Evolutionary conservation across 345 rosid genomes (phyloP), one percentile per base, ranked within the genome.

Genomic region (Sonneratia caseolaris): DNA sequence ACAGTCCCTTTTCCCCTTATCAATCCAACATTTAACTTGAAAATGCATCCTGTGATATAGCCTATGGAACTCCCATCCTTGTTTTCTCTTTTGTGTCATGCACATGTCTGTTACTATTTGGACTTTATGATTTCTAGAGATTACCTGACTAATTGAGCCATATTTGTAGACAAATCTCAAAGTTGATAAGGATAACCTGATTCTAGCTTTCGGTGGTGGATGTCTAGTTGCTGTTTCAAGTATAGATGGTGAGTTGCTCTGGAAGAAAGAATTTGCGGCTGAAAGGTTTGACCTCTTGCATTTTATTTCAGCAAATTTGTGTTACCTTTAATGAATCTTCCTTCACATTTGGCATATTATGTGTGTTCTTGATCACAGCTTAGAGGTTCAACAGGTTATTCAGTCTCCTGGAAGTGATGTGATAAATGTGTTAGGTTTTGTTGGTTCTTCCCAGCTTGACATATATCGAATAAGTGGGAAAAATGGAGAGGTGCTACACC

Each of bases 211-310:
- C 40, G 79, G 89, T 66, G 83, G 81, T 79, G 96, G 98, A 72
- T 81, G 82, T 75, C 87, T 96, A 73, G 88, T 85, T 83, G 96
- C 96, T 75, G 78, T 96, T 79, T 96, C 98, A 81, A 85, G 93
- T 76, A 16, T 82, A 72, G 93, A 89, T 79, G 98, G 99, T 32
- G 97, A 89, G 76, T 66, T 92, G 78, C 82, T 96, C 64, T 96
- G 99, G 99, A 86, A 81, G 81, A 86, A 80, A 81, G 98, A 96
- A 80, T 85, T 91, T 80, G 79, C 84, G 24, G 81, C 78, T 43
- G 89, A 86, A 83, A 89, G 99, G 99, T 92, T 81, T 72, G 86
- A 43, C 43, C 59, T 42, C 24, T 72, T 61, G 64, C 73, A 57
- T 48, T 69, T 71, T 73, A 65, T 37, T 55, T 37, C 68, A 38